Percentiles rank a stretch among this genome's conserved stretches.
These are phyloP conservation scores for Kuraishia cidri DNA, from an alignment of 805 yeast species.

Conservation along the genomic window DNA sequence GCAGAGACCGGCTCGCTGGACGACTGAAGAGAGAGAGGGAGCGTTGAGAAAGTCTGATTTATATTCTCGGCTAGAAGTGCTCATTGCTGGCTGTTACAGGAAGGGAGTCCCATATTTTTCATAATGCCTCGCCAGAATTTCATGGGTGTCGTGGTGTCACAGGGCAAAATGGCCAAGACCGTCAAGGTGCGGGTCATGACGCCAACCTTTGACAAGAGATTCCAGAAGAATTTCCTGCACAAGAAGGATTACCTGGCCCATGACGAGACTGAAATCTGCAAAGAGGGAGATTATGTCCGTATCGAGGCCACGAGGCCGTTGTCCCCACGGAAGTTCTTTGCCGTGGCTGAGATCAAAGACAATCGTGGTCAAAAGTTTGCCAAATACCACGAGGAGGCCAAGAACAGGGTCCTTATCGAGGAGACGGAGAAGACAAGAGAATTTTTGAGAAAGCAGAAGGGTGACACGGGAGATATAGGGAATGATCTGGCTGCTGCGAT, in stretches of 20 bases:
- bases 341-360: constrained; percentile 84
- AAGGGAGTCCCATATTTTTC: too few relatives aligned
- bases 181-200: constrained; percentile 86
- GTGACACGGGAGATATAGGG: too few relatives aligned
- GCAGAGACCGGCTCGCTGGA: too few relatives aligned
- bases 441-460: constrained; percentile 45
- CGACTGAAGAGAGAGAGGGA: too few relatives aligned
- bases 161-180: constrained; percentile 94
- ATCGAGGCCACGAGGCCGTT: constrained; percentile 85
- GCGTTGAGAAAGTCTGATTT: too few relatives aligned
- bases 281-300: constrained; percentile 93
- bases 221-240: constrained; percentile 68
- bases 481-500: too few relatives aligned
- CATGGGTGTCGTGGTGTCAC: constrained; percentile 88
- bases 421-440: constrained; percentile 47
- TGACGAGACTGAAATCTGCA: constrained; percentile 85
- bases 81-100: too few relatives aligned
- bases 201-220: constrained; percentile 58
- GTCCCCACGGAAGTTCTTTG: constrained; percentile 74
- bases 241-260: constrained; percentile 86
- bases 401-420: constrained; percentile 54
- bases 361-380: constrained; percentile 91
- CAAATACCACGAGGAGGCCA: constrained; percentile 66
- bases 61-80: too few relatives aligned
- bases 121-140: constrained; percentile 84